Percentiles rank a stretch among this genome's conserved stretches.
These are phyloP conservation scores for Torrubiellomyces zombiae DNA, from an alignment of 2,329 filamentous ascomycete genomes.

Conservation along the genomic window DNA sequence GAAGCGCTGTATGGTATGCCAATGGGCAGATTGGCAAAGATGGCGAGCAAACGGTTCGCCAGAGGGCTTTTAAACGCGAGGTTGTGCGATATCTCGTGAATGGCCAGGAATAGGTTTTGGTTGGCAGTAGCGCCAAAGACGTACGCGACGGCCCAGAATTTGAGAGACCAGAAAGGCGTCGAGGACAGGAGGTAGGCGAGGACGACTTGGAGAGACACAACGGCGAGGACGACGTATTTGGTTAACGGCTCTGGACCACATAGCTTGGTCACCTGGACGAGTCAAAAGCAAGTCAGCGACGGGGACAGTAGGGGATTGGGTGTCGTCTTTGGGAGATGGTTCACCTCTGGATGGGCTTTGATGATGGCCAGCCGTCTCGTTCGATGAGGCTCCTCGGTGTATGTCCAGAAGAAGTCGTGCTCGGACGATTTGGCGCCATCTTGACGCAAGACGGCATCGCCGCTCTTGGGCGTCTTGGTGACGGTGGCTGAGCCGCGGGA, in stretches of 20 bases:
- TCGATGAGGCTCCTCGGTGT: slow-evolving; percentile 93
- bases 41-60: slow-evolving; percentile 72
- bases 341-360: slow-evolving; percentile 88
- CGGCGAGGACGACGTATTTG: slow-evolving; percentile 75
- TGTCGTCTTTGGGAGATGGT: not conserved
- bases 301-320: slow-evolving; percentile 1
- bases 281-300: not conserved
- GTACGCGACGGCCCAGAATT: slow-evolving; percentile 77
- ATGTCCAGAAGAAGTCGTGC: slow-evolving; percentile 84
- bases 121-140: slow-evolving; percentile 87
- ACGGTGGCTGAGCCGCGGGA: slow-evolving; percentile 17
- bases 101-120: slow-evolving; percentile 96
- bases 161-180: slow-evolving; percentile 65
- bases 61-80: slow-evolving; percentile 71
- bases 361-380: slow-evolving; percentile 87
- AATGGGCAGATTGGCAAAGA: slow-evolving; percentile 91
- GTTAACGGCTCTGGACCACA: slow-evolving; percentile 92
- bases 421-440: slow-evolving; percentile 11
- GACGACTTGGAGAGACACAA: slow-evolving; percentile 66
- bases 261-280: slow-evolving; percentile 70
- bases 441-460: slow-evolving; percentile 6
- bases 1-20: slow-evolving; percentile 91
- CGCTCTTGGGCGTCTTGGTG: slow-evolving; percentile 14
- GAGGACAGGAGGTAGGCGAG: slow-evolving; percentile 64
- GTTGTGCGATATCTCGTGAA: slow-evolving; percentile 98